Evolutionary conservation across 331 rosid species (phyloP), one percentile per base, ranked within the genome.

Genomic region (Cydonia oblonga): DNA sequence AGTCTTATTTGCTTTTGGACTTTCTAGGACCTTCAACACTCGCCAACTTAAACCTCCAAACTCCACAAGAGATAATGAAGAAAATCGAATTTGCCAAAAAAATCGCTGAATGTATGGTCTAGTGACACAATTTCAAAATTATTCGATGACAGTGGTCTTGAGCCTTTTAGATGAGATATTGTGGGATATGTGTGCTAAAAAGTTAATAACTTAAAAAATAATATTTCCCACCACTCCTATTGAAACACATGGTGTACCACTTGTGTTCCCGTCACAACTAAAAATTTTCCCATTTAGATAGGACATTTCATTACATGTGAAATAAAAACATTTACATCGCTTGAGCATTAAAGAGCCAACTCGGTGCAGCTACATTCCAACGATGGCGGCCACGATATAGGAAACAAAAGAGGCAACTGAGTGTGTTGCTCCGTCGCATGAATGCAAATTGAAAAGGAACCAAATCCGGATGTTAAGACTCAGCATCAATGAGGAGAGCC

Each of bases 401-500:
- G 53, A 46, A 46, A 46, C 53, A 15, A 15, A 46, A 46, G 53
- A 46, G 53, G 53, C 53, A 5, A 46, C 53, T 0, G 53, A 15
- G 19, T 15, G 8, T 46, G 52, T 2, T 1, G 51, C 51, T 44
- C 51, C 51, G 51, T 4, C 13, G 51, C 51, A 44, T 44, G 51
- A 44, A 44, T 13, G 51, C 51, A 44, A n/a, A n/a, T n/a, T n/a
- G n/a, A n/a, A n/a, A 44, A 4, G 18, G 51, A 44, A 44, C 51
- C 51, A 14, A 44, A 44, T 44, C 51, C 19, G 51, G 51, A 44
- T 40, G 0, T 40, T 5, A 40, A 72, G 24, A 24, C 65, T 63
- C 38, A 24, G 33, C 40, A 29, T 53, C 57, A 84, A 76, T 72
- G 29, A 61, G 81, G 79, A 79, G 82, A 85, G 60, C 97, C 97